Conservation (phyloP, 495 filamentous ascomycete species). For the Tuber microsphaerosporum region DNA sequence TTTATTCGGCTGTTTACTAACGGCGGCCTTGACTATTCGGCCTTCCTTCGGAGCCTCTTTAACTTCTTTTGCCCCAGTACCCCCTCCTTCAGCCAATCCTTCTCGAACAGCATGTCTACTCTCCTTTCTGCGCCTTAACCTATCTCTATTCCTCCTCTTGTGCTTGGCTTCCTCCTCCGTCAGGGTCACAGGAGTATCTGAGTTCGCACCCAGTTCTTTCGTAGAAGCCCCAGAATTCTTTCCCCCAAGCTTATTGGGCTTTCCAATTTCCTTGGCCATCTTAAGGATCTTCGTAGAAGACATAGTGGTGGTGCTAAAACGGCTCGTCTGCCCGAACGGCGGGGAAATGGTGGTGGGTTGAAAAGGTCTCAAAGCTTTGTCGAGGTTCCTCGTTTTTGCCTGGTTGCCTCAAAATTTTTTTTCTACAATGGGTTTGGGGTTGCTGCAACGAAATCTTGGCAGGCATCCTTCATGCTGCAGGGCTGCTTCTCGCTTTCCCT, state of each 20-base stretch:
- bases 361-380: slow-evolving; percentile 1
- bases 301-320: slow-evolving; percentile 6
- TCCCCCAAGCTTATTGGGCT: slow-evolving; percentile 2
- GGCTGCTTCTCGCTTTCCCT: not conserved
- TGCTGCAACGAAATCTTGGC: slow-evolving; percentile 27
- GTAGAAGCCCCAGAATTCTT: not conserved
- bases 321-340: not conserved
- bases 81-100: not conserved
- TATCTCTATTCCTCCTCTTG: not conserved
- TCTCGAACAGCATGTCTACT: not conserved
- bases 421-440: not conserved
- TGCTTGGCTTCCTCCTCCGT: not conserved
- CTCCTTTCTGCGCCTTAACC: slow-evolving; percentile 9
- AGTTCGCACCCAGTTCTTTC: not conserved
- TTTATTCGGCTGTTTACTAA: slow-evolving; percentile 16
- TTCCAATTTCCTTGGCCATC: slow-evolving; percentile 1
- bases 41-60: not conserved
- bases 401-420: slow-evolving; percentile 10
- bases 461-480: not conserved
- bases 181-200: slow-evolving; percentile 1
- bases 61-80: not conserved
- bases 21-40: not conserved
- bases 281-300: slow-evolving; percentile 17
- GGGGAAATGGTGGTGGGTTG: slow-evolving; percentile 2
- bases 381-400: not conserved